A percentile compares a stretch with the other conserved stretches of the same genome.
Conservation (phyloP, 148 eudicot species). For the Vaccinium macrocarpon region DNA sequence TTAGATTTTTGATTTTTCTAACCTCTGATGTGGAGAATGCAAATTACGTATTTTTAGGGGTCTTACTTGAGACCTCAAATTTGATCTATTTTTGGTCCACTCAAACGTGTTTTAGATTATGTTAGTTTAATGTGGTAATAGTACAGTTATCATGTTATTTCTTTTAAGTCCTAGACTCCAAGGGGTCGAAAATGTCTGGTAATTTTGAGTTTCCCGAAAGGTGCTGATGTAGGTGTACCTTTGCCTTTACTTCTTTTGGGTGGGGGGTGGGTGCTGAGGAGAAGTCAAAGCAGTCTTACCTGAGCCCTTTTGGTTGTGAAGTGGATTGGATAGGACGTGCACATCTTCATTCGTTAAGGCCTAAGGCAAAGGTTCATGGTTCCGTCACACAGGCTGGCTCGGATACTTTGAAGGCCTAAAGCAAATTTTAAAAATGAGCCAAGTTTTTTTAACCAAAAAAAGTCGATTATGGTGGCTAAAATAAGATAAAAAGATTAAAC, state of each 20-base stretch:
- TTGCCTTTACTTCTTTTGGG: not conserved
- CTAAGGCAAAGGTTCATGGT: not conserved
- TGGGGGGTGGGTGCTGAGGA: not conserved
- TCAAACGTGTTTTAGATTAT: not conserved
- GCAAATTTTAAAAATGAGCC: too few relatives aligned
- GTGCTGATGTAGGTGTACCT: not conserved
- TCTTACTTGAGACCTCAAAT: not conserved
- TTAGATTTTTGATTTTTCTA: not conserved
- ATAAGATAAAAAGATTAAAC: too few relatives aligned
- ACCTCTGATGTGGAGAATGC: not conserved
- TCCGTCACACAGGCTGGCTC: not conserved
- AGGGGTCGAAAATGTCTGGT: not conserved
- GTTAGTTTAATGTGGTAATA: not conserved
- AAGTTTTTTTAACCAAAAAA: too few relatives aligned
- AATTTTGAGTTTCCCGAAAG: not conserved
- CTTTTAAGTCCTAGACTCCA: not conserved
- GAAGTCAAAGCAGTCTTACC: not conserved
- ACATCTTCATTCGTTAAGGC: not conserved
- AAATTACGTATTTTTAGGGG: not conserved
- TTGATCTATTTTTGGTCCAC: not conserved
- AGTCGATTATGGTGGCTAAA: too few relatives aligned
- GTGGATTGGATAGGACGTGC: not conserved
- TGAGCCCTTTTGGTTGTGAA: not conserved
- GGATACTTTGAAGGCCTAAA: too few relatives aligned
- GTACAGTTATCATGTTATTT: not conserved